Percentiles rank a stretch among this genome's conserved stretches.
Conservation (phyloP, 1,284 basidiomycete genomes). For the Leccinum griseonigrum region DNA sequence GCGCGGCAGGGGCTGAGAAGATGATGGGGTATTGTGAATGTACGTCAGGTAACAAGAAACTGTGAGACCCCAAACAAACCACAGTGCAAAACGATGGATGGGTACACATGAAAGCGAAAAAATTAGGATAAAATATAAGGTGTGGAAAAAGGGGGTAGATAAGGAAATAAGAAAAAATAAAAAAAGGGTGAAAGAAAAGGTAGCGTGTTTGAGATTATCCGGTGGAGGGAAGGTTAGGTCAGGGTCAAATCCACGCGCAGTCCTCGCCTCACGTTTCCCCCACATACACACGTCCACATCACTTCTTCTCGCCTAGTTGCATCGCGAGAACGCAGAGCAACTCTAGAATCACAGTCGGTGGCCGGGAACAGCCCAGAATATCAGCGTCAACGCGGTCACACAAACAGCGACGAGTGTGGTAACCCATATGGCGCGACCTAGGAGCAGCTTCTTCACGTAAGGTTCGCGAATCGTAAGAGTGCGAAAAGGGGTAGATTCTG, state of each 20-base stretch:
- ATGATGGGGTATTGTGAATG: conserved; percentile 25
- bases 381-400: conserved; percentile 73
- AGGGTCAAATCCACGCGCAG: conserved; percentile 17
- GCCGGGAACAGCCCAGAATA: conserved; percentile 93
- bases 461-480: conserved; percentile 87
- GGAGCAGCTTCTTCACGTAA: conserved; percentile 87
- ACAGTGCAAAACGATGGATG: conserved; percentile 21
- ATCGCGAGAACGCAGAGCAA: conserved; percentile 2
- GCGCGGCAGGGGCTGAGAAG: conserved; percentile 15
- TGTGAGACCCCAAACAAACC: conserved; percentile 14
- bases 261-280: conserved; percentile 11
- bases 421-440: conserved; percentile 88
- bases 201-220: conserved; percentile 24
- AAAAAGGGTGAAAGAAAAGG: conserved; percentile 1
- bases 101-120: conserved; percentile 20
- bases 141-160: conserved; percentile 25
- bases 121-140: conserved; percentile 27
- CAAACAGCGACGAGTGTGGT: conserved; percentile 66
- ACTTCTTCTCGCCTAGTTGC: conserved; percentile 3
- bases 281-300: conserved; percentile 10
- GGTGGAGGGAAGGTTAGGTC: conserved; percentile 14
- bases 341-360: conserved; percentile 59
- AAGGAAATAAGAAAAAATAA: conserved; percentile 28
- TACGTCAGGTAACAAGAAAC: conserved; percentile 24
- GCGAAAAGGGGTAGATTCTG: conserved; percentile 90